Conservation (phyloP, 176 grass and related monocot species). For the Paspalum notatum region DNA sequence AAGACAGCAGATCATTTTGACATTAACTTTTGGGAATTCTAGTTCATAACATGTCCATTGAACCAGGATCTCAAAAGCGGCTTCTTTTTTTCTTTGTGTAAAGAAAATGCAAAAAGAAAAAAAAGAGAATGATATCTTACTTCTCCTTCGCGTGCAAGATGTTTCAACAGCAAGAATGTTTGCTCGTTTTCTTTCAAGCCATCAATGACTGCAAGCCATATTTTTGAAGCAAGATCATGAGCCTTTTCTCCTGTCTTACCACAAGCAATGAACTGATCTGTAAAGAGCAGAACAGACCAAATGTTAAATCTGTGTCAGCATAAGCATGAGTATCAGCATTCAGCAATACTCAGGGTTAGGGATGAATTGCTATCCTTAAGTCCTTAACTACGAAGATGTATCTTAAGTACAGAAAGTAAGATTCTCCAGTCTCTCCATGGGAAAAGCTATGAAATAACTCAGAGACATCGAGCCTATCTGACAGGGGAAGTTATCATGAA, state of each 20-base stretch:
- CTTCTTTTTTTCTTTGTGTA: not conserved
- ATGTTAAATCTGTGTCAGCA: not conserved
- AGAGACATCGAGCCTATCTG: not conserved
- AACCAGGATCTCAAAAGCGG: not conserved
- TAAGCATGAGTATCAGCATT: not conserved
- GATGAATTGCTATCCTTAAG: constrained; percentile 24
- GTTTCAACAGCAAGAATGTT: constrained; percentile 75
- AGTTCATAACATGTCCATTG: not conserved
- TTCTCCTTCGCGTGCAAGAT: constrained; percentile 83
- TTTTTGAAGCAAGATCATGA: constrained; percentile 86
- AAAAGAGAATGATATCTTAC: constrained; percentile 52
- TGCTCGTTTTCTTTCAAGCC: constrained; percentile 89
- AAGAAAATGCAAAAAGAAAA: constrained; percentile 8
- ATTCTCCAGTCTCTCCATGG: constrained; percentile 18
- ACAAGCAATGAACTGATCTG: constrained; percentile 99
- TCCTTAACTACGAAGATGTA: not conserved
- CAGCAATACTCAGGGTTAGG: not conserved
- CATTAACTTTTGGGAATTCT: not conserved
- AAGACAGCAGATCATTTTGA: not conserved
- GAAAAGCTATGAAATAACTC: not conserved
- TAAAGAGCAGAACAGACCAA: constrained; percentile 16
- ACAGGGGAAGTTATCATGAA: not conserved
- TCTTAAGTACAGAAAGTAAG: constrained; percentile 10
- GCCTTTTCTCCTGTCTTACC: constrained; percentile 85
- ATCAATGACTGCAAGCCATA: constrained; percentile 93